Percentiles rank a stretch among this genome's conserved stretches.
Conservation (phyloP, 73 alveolate genomes). For the Paramecium octaurelia region DNA sequence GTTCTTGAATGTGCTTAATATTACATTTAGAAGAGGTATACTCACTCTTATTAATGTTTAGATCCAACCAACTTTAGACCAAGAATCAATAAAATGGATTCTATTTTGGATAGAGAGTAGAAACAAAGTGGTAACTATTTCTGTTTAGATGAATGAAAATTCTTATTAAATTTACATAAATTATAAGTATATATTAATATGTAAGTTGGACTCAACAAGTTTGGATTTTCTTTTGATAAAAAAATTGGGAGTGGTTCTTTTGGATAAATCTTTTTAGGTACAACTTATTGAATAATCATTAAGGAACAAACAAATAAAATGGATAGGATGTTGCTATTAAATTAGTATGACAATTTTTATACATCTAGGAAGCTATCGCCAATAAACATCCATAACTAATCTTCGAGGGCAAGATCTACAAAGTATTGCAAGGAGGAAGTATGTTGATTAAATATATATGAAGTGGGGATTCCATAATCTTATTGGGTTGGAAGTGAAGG, state of each 20-base stretch:
- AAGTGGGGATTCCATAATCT: constrained; percentile 87
- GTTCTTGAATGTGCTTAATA: constrained; percentile 92
- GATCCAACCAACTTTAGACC: constrained; percentile 99
- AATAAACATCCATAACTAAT: neutral
- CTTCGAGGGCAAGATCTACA: neutral
- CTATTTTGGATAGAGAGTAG: constrained; percentile 96
- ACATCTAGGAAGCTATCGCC: neutral
- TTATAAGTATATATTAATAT: neutral
- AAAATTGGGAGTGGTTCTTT: constrained; percentile 15
- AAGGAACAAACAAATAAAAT: neutral
- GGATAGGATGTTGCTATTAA: constrained; percentile 1
- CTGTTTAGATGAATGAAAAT: constrained; percentile 84
- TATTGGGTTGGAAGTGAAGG: constrained; percentile 83
- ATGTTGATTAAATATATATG: neutral
- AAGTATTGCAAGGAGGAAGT: neutral
- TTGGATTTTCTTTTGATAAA: neutral
- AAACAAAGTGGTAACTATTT: constrained; percentile 92
- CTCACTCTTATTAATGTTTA: neutral
- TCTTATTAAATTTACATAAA: neutral
- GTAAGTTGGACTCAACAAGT: neutral
- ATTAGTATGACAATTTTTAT: neutral
- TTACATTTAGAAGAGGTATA: constrained; percentile 90
- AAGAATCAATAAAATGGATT: constrained; percentile 96
- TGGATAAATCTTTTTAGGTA: neutral
- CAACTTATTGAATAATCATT: neutral